Evolutionary conservation across 352 stramenopile species (phyloP).

Genomic region (Pythium plurisporium): DNA sequence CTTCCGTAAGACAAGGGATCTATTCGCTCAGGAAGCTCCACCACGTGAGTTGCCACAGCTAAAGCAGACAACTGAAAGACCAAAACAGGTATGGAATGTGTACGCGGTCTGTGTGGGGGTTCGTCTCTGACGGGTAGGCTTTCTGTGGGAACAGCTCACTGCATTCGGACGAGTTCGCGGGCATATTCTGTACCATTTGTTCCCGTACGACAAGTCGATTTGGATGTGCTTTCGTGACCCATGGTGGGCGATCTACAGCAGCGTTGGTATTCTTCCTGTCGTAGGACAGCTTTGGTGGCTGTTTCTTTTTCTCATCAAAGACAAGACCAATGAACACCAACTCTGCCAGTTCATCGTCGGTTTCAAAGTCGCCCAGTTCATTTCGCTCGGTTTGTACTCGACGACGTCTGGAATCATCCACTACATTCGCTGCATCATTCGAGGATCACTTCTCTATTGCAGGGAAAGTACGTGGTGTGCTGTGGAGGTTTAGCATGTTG

Average conservation of each 20-base stretch:
- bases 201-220: conserved; percentile 85
- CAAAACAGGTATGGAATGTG: conserved; percentile 6
- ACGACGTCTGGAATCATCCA: conserved; percentile 55
- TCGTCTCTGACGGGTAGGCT: no score
- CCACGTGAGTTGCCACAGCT: conserved; percentile 6
- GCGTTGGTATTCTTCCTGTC: conserved; percentile 75
- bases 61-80: neutral
- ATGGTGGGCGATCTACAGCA: conserved; percentile 75
- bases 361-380: conserved; percentile 90
- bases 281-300: conserved; percentile 90
- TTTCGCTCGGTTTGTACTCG: conserved; percentile 77
- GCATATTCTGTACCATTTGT: conserved; percentile 84
- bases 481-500: neutral
- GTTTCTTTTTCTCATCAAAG: conserved; percentile 86
- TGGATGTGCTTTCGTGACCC: conserved; percentile 83
- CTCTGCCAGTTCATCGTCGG: conserved; percentile 91
- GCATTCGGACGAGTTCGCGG: conserved; percentile 50
- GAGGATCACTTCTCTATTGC: conserved; percentile 53
- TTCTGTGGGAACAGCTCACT: conserved; percentile 20
- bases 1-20: conserved; percentile 74
- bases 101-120: neutral
- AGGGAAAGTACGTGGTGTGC: conserved; percentile 31
- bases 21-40: conserved; percentile 47
- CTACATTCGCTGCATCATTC: conserved; percentile 73
- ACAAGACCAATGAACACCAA: conserved; percentile 91